Percentiles rank a stretch among this genome's conserved stretches.
These are phyloP conservation scores for Naganishia randhawae DNA, from an alignment of 768 basidiomycete species.

Conservation along the genomic window DNA sequence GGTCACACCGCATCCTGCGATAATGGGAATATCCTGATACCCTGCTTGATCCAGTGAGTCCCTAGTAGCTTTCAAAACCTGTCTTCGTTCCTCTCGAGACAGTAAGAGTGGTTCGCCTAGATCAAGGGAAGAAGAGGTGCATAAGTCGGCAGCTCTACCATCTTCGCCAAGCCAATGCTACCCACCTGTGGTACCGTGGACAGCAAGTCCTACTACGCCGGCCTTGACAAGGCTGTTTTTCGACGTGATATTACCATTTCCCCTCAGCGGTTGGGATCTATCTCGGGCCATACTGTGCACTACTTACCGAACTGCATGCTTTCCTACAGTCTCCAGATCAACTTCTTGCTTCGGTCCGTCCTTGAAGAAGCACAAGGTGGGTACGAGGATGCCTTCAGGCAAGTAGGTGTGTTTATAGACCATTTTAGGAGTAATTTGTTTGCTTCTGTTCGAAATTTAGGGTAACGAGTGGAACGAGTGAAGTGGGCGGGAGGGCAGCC, in stretches of 20 bases:
- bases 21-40: constrained; percentile 21
- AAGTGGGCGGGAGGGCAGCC: no score
- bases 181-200: constrained; percentile 43
- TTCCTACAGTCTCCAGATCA: constrained; percentile 48
- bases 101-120: constrained; percentile 42
- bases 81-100: constrained; percentile 42
- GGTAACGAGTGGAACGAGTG: no score
- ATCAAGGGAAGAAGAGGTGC: neutral
- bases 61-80: constrained; percentile 34
- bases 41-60: constrained; percentile 25
- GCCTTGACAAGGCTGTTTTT: constrained; percentile 35
- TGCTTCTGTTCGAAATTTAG: neutral
- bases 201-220: constrained; percentile 45
- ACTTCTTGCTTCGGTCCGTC: constrained; percentile 45
- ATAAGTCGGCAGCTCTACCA: neutral
- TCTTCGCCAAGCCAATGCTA: neutral
- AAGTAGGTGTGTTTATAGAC: constrained; percentile 2
- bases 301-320: constrained; percentile 40
- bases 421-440: neutral
- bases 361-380: constrained; percentile 48
- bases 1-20: constrained; percentile 23
- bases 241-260: no score
- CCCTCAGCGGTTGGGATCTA: no score
- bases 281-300: neutral
- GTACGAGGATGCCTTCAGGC: constrained; percentile 39